These are phyloP conservation scores for Ceratocystis albifundus DNA, from an alignment of 2,329 filamentous ascomycete species.

Conservation along the genomic window DNA sequence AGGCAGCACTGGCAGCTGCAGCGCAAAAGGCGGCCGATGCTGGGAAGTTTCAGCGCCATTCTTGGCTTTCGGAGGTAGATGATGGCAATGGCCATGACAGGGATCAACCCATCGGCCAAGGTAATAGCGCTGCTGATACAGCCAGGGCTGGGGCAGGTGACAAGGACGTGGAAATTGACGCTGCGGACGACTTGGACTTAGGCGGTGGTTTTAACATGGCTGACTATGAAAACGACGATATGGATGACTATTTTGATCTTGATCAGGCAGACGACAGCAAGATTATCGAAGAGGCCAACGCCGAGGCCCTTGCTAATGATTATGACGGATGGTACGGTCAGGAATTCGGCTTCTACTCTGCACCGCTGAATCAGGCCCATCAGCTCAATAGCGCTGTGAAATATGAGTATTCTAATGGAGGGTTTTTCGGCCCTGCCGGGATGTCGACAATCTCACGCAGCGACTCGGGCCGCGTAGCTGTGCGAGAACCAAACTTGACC, in stretches of 20 bases:
- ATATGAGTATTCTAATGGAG: slow-evolving; percentile 62
- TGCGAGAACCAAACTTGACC: slow-evolving; percentile 81
- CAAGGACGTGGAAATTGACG: slow-evolving; percentile 16
- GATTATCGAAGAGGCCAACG: slow-evolving; percentile 91
- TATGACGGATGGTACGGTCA: slow-evolving; percentile 89
- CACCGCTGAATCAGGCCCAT: slow-evolving; percentile 36
- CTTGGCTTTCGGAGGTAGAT: slow-evolving; percentile 32
- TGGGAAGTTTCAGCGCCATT: slow-evolving; percentile 59
- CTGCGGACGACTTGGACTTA: slow-evolving; percentile 35
- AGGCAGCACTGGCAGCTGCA: slow-evolving; percentile 72
- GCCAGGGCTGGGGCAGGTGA: slow-evolving; percentile 15
- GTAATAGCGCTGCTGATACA: background rate
- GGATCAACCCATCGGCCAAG: background rate
- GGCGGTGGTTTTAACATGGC: slow-evolving; percentile 28
- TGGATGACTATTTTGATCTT: slow-evolving; percentile 50
- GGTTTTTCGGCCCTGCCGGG: slow-evolving; percentile 74
- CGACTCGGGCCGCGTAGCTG: slow-evolving; percentile 60
- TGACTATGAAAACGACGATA: slow-evolving; percentile 44
- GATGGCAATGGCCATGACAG: slow-evolving; percentile 18
- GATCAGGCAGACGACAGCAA: slow-evolving; percentile 70
- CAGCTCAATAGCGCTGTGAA: slow-evolving; percentile 36
- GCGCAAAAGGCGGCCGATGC: slow-evolving; percentile 64
- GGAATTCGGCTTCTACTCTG: slow-evolving; percentile 92
- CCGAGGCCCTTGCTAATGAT: slow-evolving; percentile 82
- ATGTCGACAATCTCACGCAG: slow-evolving; percentile 45